Evolutionary conservation across 768 basidiomycete species (phyloP).

Genomic region (Tephrocybe sp.): DNA sequence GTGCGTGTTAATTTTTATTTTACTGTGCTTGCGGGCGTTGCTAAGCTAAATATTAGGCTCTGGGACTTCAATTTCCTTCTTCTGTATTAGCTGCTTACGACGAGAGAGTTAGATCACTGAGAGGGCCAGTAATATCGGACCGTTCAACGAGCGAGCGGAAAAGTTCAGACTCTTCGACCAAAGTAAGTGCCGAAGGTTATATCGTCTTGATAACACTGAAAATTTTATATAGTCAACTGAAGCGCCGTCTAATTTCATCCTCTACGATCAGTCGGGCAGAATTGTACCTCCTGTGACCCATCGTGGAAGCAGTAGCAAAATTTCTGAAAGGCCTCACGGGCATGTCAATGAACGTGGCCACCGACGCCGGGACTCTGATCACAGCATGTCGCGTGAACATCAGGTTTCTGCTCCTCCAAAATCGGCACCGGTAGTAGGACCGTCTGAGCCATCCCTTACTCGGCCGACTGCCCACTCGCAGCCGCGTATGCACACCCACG

Average conservation of each 20-base stretch:
- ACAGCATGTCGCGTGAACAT: not conserved
- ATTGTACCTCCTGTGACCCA: not conserved
- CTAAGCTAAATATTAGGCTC: not conserved
- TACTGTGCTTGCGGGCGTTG: not conserved
- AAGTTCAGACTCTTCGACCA: not conserved
- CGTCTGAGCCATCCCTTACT: not conserved
- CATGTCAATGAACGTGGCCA: not conserved
- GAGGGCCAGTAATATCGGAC: not conserved
- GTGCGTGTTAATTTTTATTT: not conserved
- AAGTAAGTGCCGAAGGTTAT: not conserved
- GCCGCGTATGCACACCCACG: not conserved
- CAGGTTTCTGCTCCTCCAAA: not conserved
- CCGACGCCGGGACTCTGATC: not conserved
- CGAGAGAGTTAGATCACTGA: not conserved
- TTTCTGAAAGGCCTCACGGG: not conserved
- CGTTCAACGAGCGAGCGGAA: not conserved
- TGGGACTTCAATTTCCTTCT: constrained; percentile 1
- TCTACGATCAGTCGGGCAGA: not conserved
- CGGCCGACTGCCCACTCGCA: not conserved
- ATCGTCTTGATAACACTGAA: not conserved
- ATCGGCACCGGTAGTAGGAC: not conserved
- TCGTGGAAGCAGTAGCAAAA: not conserved
- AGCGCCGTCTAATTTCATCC: not conserved
- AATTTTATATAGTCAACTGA: not conserved
- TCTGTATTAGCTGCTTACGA: constrained; percentile 9